Conservation (phyloP, 805 yeast species). For the Isabelozyma rhagii region DNA sequence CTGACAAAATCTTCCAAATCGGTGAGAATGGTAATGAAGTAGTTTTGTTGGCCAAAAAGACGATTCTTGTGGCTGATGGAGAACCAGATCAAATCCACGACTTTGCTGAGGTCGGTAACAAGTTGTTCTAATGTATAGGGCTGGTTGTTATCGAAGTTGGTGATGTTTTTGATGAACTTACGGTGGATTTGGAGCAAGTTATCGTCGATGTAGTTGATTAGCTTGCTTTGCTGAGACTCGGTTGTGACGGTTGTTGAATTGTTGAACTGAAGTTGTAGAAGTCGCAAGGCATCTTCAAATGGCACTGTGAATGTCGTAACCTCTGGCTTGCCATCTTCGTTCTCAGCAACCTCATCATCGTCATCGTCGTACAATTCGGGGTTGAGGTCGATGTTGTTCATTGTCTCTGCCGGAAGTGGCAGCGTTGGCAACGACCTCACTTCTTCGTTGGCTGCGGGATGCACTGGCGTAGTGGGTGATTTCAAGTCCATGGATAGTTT, state of each 20-base stretch:
- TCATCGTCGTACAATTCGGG: conserved; percentile 34
- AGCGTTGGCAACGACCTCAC: conserved; percentile 23
- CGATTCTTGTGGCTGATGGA: conserved; percentile 20
- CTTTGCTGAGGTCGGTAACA: conserved; percentile 18
- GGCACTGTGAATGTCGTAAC: conserved; percentile 14
- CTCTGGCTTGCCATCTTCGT: background rate
- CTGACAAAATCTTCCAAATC: conserved; percentile 39
- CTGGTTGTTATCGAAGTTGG: conserved; percentile 14
- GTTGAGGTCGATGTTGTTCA: conserved; percentile 33
- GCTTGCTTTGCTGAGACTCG: conserved; percentile 32
- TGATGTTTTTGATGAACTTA: conserved; percentile 33
- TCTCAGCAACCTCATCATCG: conserved; percentile 5
- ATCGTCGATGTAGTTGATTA: conserved; percentile 35
- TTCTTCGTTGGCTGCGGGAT: conserved; percentile 34
- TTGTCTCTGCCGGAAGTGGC: conserved; percentile 8
- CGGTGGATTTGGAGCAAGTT: conserved; percentile 31
- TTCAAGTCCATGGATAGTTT: conserved; percentile 5
- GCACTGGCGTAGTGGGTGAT: conserved; percentile 32
- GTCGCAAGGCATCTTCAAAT: conserved; percentile 26
- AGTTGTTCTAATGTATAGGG: conserved; percentile 23
- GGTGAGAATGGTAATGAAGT: conserved; percentile 30
- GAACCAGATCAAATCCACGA: conserved; percentile 31
- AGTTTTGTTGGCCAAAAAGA: conserved; percentile 35
- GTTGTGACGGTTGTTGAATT: conserved; percentile 4
- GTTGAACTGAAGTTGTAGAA: conserved; percentile 1